Evolutionary conservation across 768 basidiomycete genomes (phyloP), one percentile per base, ranked within the genome.

Genomic region (Tricholoma saponaceum): DNA sequence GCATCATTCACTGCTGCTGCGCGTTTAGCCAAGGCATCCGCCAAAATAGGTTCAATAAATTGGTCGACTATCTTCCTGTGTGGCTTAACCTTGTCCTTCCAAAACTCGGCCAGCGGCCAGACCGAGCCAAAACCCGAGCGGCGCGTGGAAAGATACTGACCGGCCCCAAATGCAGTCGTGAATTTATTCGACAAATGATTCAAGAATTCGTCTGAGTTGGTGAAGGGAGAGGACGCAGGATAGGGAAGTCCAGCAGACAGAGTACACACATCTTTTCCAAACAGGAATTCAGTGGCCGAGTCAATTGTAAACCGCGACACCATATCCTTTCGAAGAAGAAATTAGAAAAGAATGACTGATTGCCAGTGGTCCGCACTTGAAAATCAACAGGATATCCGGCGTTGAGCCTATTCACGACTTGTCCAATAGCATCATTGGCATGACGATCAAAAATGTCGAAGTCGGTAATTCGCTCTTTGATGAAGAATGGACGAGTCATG

Each of bases 401-500:
- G 4, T 63, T 55, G 26, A 83, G 73, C 7, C 84, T 75, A 3
- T 64, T 66, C 49, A 76, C 78, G 49, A 82, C 74, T 47, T 76
- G 67, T 4, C 66, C 60, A 5, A 88, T 68, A 5, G 79, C 75
- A n/a, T 77, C 69, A 43, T 78, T 74, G 4, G 80, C 75, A 47
- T 84, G 83, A 12, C 77, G 72, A 52, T 80, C 81, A 61, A 86
- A 87, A 28, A 80, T 82, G 23, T 86, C 81, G 54, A 86, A 87
- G 64, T 86, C 80, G 47, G 76, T 80, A 54, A 86, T 80, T 30
- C 79, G 73, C 32, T 88, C 86, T 44, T 76, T 77, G 54, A 68
- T 79, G 72, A 90, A 89, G 74, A 89, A 89, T 0, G 87, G 87
- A 0, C 88, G 81, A 0, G 85, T 84, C 74, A 90, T 85, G 3